A percentile compares a stretch with the other conserved stretches of the same genome.
Conservation (phyloP, 768 basidiomycete genomes). For the Lactarius vividus region DNA sequence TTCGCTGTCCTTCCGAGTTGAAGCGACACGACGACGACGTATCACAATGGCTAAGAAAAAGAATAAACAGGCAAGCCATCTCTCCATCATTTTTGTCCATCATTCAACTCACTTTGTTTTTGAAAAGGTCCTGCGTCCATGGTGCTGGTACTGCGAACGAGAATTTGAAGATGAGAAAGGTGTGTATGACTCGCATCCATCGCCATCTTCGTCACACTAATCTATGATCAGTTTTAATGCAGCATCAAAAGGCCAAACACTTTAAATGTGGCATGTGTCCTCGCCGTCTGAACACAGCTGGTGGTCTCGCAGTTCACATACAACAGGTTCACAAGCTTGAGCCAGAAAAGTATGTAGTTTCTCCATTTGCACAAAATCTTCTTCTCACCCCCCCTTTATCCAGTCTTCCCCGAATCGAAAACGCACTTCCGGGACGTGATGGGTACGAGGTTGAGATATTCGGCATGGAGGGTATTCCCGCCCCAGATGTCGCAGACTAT, state of each 20-base stretch:
- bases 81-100: neutral
- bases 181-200: conserved; percentile 35
- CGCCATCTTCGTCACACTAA: neutral
- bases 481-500: conserved; percentile 92
- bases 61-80: conserved; percentile 44
- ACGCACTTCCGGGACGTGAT: conserved; percentile 93
- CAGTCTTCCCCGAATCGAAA: conserved; percentile 87
- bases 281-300: conserved; percentile 92
- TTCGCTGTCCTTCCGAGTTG: neutral
- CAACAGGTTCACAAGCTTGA: conserved; percentile 99
- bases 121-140: conserved; percentile 73
- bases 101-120: conserved; percentile 6
- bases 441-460: conserved; percentile 99
- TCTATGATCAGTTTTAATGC: conserved; percentile 75
- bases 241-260: conserved; percentile 99
- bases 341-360: conserved; percentile 58
- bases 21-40: neutral
- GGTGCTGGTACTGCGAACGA: conserved; percentile 99
- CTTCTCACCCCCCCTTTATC: conserved; percentile 9
- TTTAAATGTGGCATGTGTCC: conserved; percentile 98
- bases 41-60: conserved; percentile 52
- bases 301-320: conserved; percentile 95
- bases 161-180: conserved; percentile 99
- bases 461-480: conserved; percentile 98
- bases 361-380: neutral